Evolutionary conservation across 495 filamentous ascomycete species (phyloP), one percentile per base, ranked within the genome.

Genomic region (Chaetomium cochliodes): DNA sequence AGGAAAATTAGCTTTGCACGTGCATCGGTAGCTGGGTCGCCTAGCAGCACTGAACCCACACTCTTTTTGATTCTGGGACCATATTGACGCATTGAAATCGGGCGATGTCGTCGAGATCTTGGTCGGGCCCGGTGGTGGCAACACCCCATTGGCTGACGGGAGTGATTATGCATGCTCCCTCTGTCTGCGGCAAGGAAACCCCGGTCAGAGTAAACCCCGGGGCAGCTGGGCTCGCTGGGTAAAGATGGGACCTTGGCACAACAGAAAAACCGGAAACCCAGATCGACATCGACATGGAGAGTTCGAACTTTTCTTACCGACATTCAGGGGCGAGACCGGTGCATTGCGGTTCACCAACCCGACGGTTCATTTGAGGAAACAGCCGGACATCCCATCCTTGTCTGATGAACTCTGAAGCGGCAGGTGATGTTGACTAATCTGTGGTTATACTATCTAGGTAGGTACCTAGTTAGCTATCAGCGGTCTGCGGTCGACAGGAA

Each of bases 121-220:
- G 37, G 49, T n/a, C 39, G 41, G 52, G 5, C 46, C 22, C 23
- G 25, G 5, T 28, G 61, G 49, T 65, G 65, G 63, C 68, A 58
- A 60, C 16, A 63, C 23, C 68, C 52, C 51, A 72, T 70, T 73
- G 67, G 69, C 42, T 53, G 65, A 62, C 60, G 41, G n/a, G 28
- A 49, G 41, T 59, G 60, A 65, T 62, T 63, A 64, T 67, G 64
- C 60, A 39, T 30, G 39, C n/a, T 30, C 54, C 18, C n/a, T 3
- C 28, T 54, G 33, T 3, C 13, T 20, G 23, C 22, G 15, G 3
- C 20, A 64, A 63, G 47, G 66, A 62, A 37, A 18, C 58, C 66
- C 69, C 47, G 59, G 69, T 37, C 46, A 20, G 46, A 59, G 62
- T 47, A 16, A 57, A 67, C 62, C 71, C 71, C 53, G 60, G 71